Conservation (phyloP, 2,329 filamentous ascomycete species). For the Colletotrichum lini region DNA sequence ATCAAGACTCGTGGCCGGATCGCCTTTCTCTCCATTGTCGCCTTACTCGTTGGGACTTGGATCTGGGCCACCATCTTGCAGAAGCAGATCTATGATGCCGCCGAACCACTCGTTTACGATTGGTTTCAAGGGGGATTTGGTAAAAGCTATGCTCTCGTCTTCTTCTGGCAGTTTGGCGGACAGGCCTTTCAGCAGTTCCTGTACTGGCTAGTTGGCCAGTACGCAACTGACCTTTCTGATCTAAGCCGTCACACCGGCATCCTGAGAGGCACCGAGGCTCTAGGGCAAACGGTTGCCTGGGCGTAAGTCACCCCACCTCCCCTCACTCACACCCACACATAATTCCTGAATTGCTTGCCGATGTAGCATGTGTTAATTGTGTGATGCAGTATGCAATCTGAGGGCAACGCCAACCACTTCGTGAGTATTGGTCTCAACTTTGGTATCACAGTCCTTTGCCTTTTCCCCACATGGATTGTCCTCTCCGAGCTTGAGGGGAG, state of each 20-base stretch:
- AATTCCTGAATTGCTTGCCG: not conserved
- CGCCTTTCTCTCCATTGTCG: slow-evolving; percentile 21
- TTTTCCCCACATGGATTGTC: slow-evolving; percentile 19
- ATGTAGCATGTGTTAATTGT: not conserved
- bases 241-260: slow-evolving; percentile 26
- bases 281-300: slow-evolving; percentile 28
- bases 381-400: slow-evolving; percentile 20
- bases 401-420: slow-evolving; percentile 33
- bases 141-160: slow-evolving; percentile 25
- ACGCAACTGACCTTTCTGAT: slow-evolving; percentile 28
- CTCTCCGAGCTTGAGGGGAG: slow-evolving; percentile 24
- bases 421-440: slow-evolving; percentile 30
- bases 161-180: slow-evolving; percentile 31
- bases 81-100: slow-evolving; percentile 23
- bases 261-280: slow-evolving; percentile 24
- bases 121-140: slow-evolving; percentile 22
- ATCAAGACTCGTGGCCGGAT: slow-evolving; percentile 28
- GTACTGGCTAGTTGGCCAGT: slow-evolving; percentile 31
- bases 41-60: slow-evolving; percentile 17
- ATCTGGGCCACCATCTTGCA: slow-evolving; percentile 26
- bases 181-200: slow-evolving; percentile 31
- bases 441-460: slow-evolving; percentile 20
- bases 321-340: not conserved
- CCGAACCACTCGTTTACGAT: slow-evolving; percentile 20
- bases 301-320: slow-evolving; percentile 1